phyloP scores from a whole-genome alignment of 2,329 filamentous ascomycete species.

The Trichoderma cornu-damae region DNA sequence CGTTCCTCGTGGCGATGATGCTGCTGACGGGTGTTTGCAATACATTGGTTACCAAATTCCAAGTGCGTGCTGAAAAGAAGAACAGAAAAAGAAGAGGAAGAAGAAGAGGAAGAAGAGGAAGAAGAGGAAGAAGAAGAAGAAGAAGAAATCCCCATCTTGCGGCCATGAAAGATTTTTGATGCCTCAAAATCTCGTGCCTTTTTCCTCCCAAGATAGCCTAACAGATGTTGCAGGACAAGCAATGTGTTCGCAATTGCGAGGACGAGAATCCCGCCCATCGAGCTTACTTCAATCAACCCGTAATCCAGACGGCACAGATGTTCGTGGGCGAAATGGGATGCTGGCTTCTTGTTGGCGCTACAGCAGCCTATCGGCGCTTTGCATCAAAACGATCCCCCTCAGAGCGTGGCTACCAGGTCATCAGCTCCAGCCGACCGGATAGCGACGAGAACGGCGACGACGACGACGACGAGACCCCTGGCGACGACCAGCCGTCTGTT shows the following conservation, averaged over 20 bases:
- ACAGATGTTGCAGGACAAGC: conserved; percentile 66
- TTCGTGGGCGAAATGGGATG: conserved; percentile 94
- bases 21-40: conserved; percentile 93
- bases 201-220: background rate
- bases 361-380: conserved; percentile 60
- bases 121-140: no score
- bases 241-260: conserved; percentile 90
- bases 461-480: conserved; percentile 23
- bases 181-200: background rate
- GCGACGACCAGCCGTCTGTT: conserved; percentile 44
- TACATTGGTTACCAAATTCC: conserved; percentile 93
- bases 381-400: conserved; percentile 39
- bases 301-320: conserved; percentile 96
- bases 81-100: no score
- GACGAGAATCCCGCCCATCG: conserved; percentile 60
- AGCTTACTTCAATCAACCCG: conserved; percentile 82
- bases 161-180: background rate
- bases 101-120: no score
- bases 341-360: conserved; percentile 79
- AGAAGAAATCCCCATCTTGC: no score
- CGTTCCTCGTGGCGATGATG: conserved; percentile 93
- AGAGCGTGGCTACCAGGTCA: conserved; percentile 59
- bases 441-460: conserved; percentile 24
- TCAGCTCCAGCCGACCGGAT: conserved; percentile 44
- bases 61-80: conserved; percentile 54